Conservation (phyloP, 169 alveolate genomes). For the Eimeria falciformis region DNA sequence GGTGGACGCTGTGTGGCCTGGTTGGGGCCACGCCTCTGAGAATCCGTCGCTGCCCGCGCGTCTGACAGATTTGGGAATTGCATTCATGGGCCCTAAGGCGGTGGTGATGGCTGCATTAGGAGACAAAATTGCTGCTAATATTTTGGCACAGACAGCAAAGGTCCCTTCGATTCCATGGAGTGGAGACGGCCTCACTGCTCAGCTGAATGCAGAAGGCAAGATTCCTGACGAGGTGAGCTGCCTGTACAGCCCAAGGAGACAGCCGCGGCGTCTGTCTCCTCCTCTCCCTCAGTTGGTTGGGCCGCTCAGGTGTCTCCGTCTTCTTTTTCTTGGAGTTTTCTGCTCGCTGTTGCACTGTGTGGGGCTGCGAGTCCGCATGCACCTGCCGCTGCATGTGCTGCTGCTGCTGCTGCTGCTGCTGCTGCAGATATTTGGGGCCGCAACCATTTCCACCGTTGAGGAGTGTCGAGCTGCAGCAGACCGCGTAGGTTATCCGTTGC, state of each 20-base stretch:
- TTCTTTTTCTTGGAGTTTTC: not conserved
- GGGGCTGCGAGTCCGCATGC: not conserved
- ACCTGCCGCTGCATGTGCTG: not conserved
- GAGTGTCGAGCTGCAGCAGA: slow-evolving; percentile 89
- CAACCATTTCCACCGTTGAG: slow-evolving; percentile 84
- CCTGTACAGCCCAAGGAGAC: too few species aligned
- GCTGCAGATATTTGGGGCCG: slow-evolving; percentile 77
- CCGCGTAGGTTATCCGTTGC: slow-evolving; percentile 95
- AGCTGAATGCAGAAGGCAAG: slow-evolving; percentile 71
- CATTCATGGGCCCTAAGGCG: slow-evolving; percentile 94
- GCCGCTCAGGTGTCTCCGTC: not conserved
- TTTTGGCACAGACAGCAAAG: slow-evolving; percentile 93
- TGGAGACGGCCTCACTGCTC: slow-evolving; percentile 86
- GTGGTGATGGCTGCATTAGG: slow-evolving; percentile 94
- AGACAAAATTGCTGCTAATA: slow-evolving; percentile 94
- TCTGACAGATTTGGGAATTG: slow-evolving; percentile 85
- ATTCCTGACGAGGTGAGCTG: slow-evolving; percentile 63
- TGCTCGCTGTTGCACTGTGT: not conserved
- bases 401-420: slow-evolving; percentile 16
- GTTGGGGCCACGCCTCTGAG: slow-evolving; percentile 97
- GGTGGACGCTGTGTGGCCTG: slow-evolving; percentile 96
- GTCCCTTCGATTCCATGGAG: slow-evolving; percentile 95
- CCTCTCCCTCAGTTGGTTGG: not conserved
- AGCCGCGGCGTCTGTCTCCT: not conserved
- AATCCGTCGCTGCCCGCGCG: slow-evolving; percentile 90